Evolutionary conservation across 208 protist species (phyloP).

Genomic region (Herpetomonas samuelpessoai): DNA sequence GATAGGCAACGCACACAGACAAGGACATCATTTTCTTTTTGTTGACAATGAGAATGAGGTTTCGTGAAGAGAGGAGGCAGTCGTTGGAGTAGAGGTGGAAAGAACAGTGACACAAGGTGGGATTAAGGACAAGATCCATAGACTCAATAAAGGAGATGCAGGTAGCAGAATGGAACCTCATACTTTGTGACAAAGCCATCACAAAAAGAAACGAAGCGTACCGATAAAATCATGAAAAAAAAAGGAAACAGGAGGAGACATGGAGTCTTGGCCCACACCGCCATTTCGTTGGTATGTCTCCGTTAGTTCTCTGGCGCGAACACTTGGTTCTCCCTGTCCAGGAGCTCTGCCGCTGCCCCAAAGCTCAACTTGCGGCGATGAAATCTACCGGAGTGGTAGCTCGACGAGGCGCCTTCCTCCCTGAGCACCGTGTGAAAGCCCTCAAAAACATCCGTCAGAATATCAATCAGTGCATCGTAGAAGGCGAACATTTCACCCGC

Average conservation of each 20-base stretch:
- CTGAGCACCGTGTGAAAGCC: conserved; percentile 2
- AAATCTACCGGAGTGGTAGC: neutral
- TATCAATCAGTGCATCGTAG: conserved; percentile 8
- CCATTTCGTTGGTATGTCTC: no score
- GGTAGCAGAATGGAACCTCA: neutral
- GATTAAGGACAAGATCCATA: no score
- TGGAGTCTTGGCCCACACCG: neutral
- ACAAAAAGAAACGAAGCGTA: no score
- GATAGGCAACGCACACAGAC: no score
- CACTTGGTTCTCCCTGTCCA: neutral
- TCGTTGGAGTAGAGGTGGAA: no score
- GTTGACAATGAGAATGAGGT: no score
- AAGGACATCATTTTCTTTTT: no score
- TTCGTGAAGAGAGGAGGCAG: no score
- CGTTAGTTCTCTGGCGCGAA: neutral
- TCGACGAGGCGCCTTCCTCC: neutral
- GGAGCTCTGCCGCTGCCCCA: neutral
- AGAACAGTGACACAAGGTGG: no score
- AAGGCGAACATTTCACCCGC: conserved; percentile 12
- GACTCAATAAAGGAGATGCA: neutral
- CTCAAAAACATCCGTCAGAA: neutral
- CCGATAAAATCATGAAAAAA: neutral
- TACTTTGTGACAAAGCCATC: no score
- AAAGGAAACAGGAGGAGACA: neutral
- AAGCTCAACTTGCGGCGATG: neutral